Conservation (phyloP, 2,329 filamentous ascomycete species). For the Stachybotrys echinatus region DNA sequence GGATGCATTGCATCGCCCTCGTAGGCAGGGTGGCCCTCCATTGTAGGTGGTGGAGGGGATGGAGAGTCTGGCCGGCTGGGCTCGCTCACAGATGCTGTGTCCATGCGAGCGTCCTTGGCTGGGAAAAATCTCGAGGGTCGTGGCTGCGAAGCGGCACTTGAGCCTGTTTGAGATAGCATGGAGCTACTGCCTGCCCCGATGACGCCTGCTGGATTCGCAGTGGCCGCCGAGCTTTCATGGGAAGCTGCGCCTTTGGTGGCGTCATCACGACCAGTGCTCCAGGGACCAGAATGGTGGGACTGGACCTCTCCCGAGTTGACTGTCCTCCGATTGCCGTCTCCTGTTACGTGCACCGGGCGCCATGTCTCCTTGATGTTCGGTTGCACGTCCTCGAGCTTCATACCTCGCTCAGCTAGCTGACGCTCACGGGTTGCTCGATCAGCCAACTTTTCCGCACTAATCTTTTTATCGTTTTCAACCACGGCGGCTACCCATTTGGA, state of each 20-base stretch:
- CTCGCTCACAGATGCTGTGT: constrained; percentile 28
- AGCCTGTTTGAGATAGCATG: constrained; percentile 20
- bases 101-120: constrained; percentile 40
- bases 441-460: constrained; percentile 30
- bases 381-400: constrained; percentile 38
- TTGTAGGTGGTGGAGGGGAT: constrained; percentile 67
- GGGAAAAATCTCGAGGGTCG: constrained; percentile 61
- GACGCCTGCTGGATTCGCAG: constrained; percentile 15
- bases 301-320: constrained; percentile 19
- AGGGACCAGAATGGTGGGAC: constrained; percentile 18
- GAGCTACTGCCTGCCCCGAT: constrained; percentile 18
- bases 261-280: constrained; percentile 23
- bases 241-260: constrained; percentile 7
- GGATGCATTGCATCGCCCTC: constrained; percentile 61
- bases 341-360: constrained; percentile 37
- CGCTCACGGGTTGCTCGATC: constrained; percentile 36
- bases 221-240: constrained; percentile 14
- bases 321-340: constrained; percentile 27
- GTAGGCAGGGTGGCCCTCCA: constrained; percentile 66
- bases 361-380: constrained; percentile 49
- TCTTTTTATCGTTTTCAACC: constrained; percentile 40
- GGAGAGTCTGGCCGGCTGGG: constrained; percentile 49
- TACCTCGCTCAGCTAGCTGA: constrained; percentile 37
- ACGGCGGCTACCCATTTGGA: constrained; percentile 39
- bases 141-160: constrained; percentile 34